Percentiles rank a stretch among this genome's conserved stretches.
These are phyloP conservation scores for Sporothrix sp. DNA, from an alignment of 2,329 filamentous ascomycete species.

Conservation along the genomic window DNA sequence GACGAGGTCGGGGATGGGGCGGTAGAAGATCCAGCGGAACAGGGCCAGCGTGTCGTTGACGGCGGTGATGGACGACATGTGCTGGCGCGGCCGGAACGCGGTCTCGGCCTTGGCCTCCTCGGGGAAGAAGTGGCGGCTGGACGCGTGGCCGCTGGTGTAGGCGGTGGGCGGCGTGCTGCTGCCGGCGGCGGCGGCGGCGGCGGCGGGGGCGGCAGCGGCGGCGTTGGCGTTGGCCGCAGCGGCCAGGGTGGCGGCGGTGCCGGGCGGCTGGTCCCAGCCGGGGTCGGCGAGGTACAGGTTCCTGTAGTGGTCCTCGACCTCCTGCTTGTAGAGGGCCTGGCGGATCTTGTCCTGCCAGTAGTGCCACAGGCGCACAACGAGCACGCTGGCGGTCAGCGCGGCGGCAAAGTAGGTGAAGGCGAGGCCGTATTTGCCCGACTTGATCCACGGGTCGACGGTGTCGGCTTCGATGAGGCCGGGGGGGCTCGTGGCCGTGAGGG, in stretches of 20 bases:
- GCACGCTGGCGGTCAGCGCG: conserved; percentile 56
- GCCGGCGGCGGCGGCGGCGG: conserved; percentile 8
- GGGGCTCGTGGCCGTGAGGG: conserved; percentile 49
- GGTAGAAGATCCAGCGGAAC: conserved; percentile 81
- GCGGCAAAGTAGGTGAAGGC: conserved; percentile 85
- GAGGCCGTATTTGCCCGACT: conserved; percentile 75
- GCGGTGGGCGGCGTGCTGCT: not conserved
- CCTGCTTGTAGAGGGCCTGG: conserved; percentile 78
- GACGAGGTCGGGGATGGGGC: conserved; percentile 66
- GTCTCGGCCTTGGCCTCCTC: conserved; percentile 47
- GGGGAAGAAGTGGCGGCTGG: conserved; percentile 65
- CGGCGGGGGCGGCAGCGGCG: conserved; percentile 37
- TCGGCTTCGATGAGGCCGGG: conserved; percentile 53
- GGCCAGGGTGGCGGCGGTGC: conserved; percentile 37
- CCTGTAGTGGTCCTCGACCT: conserved; percentile 57
- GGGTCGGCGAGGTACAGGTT: conserved; percentile 42
- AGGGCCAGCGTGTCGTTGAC: conserved; percentile 75
- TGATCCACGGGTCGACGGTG: conserved; percentile 65
- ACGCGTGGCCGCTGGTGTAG: conserved; percentile 30
- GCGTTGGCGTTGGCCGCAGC: conserved; percentile 13
- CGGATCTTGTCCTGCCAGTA: conserved; percentile 90
- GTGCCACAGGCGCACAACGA: conserved; percentile 69
- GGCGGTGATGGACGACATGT: conserved; percentile 62
- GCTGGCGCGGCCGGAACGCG: conserved; percentile 54
- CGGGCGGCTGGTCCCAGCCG: conserved; percentile 35